A percentile compares a stretch with the other conserved stretches of the same genome.
Evolutionary conservation across 2,329 filamentous ascomycete genomes (phyloP).

Genomic region (Orbilia oligospora): DNA sequence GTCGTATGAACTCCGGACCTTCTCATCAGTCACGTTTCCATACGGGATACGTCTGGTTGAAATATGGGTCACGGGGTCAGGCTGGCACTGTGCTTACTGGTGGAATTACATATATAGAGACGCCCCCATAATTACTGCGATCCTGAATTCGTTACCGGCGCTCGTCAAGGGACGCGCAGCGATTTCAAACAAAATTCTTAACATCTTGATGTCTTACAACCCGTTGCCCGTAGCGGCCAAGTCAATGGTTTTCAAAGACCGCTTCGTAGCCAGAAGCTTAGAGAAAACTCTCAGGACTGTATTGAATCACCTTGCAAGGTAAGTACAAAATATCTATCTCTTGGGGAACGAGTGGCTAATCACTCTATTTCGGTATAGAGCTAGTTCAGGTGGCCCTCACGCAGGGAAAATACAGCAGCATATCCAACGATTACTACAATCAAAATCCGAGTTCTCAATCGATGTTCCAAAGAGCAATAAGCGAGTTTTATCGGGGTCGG

Average conservation of each 20-base stretch:
- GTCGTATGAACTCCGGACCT: conserved; percentile 12
- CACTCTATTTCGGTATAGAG: conserved; percentile 68
- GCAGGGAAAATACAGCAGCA: conserved; percentile 86
- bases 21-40: conserved; percentile 4
- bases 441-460: conserved; percentile 78
- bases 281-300: conserved; percentile 91
- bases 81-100: conserved; percentile 53
- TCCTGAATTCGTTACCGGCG: conserved; percentile 86
- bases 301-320: conserved; percentile 77
- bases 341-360: neutral
- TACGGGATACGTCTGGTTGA: neutral
- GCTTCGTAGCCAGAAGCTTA: conserved; percentile 90
- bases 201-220: conserved; percentile 89
- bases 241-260: conserved; percentile 82
- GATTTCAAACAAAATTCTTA: conserved; percentile 87
- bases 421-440: conserved; percentile 84
- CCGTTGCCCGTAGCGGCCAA: conserved; percentile 84
- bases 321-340: conserved; percentile 1
- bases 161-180: conserved; percentile 85
- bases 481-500: conserved; percentile 77
- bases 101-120: conserved; percentile 73
- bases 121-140: conserved; percentile 88
- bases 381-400: conserved; percentile 82
- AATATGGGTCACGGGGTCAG: neutral
- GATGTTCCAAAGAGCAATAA: conserved; percentile 84